phyloP scores from a whole-genome alignment of 352 stramenopile species.

The Elongisporangium prolatum region DNA sequence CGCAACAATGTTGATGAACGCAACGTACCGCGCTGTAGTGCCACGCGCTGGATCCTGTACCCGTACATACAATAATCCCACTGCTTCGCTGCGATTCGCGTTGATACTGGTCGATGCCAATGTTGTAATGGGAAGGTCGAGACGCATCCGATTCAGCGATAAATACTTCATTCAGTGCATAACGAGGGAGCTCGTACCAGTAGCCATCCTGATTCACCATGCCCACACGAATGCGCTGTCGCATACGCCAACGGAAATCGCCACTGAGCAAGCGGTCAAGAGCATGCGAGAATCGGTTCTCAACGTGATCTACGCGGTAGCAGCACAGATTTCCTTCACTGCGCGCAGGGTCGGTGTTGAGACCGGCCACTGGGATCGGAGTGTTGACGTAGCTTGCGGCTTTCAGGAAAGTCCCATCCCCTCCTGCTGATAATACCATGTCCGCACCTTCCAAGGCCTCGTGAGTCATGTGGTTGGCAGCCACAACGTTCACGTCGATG shows the following conservation, averaged over 20 bases:
- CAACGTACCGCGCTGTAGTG: conserved; percentile 78
- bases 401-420: conserved; percentile 86
- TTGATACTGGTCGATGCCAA: conserved; percentile 85
- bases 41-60: conserved; percentile 86
- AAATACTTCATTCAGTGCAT: conserved; percentile 87
- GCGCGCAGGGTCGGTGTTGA: conserved; percentile 83
- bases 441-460: conserved; percentile 72
- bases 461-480: conserved; percentile 77
- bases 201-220: conserved; percentile 89
- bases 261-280: conserved; percentile 64
- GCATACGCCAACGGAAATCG: conserved; percentile 76
- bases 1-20: not conserved
- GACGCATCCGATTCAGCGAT: conserved; percentile 85
- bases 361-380: conserved; percentile 73
- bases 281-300: conserved; percentile 63
- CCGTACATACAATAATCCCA: conserved; percentile 85
- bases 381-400: conserved; percentile 84
- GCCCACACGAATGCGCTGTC: conserved; percentile 79
- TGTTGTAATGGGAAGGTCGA: conserved; percentile 84
- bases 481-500: conserved; percentile 68
- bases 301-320: conserved; percentile 79
- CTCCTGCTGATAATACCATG: conserved; percentile 84
- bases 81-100: conserved; percentile 85
- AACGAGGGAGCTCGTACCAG: conserved; percentile 83
- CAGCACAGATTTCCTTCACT: conserved; percentile 87